These are phyloP conservation scores for Fusarium bactridioides DNA, from an alignment of 2,329 filamentous ascomycete genomes.

Conservation along the genomic window DNA sequence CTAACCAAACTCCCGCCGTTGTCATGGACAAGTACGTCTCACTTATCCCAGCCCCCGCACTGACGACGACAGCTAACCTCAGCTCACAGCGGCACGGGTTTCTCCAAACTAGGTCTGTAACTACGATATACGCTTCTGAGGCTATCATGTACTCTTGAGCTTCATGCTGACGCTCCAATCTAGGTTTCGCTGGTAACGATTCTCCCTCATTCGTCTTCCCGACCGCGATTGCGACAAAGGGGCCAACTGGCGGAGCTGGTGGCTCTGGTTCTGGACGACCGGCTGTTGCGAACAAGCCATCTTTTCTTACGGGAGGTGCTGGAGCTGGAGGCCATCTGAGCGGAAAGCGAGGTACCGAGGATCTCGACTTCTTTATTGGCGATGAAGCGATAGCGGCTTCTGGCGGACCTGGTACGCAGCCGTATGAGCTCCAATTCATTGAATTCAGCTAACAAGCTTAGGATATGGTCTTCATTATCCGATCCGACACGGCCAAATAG, in stretches of 20 bases:
- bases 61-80: constrained; percentile 45
- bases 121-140: constrained; percentile 12
- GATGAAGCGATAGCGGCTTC: constrained; percentile 91
- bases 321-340: constrained; percentile 84
- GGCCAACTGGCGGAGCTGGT: constrained; percentile 72
- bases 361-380: constrained; percentile 98
- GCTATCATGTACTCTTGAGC: neutral
- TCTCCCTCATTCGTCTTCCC: constrained; percentile 99
- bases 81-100: constrained; percentile 88
- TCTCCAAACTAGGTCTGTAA: constrained; percentile 92
- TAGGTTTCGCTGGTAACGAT: constrained; percentile 98
- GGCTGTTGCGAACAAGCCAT: constrained; percentile 91
- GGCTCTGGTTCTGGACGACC: constrained; percentile 88
- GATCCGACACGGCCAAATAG: constrained; percentile 96
- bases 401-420: constrained; percentile 74
- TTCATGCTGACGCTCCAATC: constrained; percentile 38
- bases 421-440: constrained; percentile 3
- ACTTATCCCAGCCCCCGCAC: constrained; percentile 44
- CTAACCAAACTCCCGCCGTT: constrained; percentile 99
- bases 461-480: constrained; percentile 97
- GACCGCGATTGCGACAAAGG: constrained; percentile 96
- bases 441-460: constrained; percentile 47
- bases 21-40: constrained; percentile 99
- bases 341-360: constrained; percentile 93
- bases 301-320: constrained; percentile 90